Conservation (phyloP, 2,329 filamentous ascomycete species). For the Botryotinia convoluta region DNA sequence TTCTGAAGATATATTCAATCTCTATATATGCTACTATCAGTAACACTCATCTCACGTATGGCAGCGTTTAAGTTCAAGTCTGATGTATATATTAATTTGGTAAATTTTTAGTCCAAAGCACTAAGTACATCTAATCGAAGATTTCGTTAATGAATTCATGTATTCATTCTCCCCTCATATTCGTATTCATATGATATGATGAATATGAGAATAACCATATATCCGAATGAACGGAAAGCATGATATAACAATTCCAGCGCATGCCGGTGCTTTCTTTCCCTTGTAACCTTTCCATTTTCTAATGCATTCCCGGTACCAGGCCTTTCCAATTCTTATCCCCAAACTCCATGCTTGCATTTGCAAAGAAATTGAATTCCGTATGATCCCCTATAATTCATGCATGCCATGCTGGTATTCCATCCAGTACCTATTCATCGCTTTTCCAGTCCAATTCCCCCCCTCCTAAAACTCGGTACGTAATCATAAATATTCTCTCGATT, state of each 20-base stretch:
- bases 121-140: background rate
- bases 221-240: background rate
- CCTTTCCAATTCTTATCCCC: background rate
- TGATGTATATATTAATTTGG: background rate
- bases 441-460: background rate
- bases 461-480: background rate
- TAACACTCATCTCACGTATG: background rate
- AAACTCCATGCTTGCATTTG: slow-evolving; percentile 3
- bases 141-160: background rate
- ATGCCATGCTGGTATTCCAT: background rate
- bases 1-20: no score
- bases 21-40: background rate
- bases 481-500: background rate
- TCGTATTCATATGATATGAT: background rate
- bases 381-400: background rate
- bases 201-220: background rate
- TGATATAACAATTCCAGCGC: background rate
- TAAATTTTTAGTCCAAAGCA: background rate
- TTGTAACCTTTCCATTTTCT: background rate
- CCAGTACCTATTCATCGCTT: background rate
- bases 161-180: background rate
- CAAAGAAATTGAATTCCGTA: background rate
- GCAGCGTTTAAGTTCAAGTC: background rate
- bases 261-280: background rate
- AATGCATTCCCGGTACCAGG: background rate